phyloP scores from a whole-genome alignment of 208 protist species.

The Trypanosoma scelopori region DNA sequence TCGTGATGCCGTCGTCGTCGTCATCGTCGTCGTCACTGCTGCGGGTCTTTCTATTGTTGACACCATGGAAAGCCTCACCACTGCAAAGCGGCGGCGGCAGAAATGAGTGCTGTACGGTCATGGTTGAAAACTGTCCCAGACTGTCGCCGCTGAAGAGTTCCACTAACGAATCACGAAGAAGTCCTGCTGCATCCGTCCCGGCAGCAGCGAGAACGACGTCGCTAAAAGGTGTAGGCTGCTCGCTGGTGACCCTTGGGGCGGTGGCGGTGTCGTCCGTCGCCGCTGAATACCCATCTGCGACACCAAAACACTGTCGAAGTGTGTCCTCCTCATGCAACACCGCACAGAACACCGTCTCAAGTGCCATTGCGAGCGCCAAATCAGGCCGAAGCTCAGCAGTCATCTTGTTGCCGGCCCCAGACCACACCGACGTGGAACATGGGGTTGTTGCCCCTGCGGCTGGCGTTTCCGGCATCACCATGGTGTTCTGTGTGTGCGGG shows the following conservation, averaged over 20 bases:
- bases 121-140: conserved; percentile 9
- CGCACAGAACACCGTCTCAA: conserved; percentile 59
- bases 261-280: conserved; percentile 4
- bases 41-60: background rate
- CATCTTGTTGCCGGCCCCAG: conserved; percentile 20
- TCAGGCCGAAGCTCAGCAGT: conserved; percentile 62
- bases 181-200: conserved; percentile 13
- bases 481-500: too few species aligned
- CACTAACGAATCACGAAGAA: conserved; percentile 61
- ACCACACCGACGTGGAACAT: conserved; percentile 29
- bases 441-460: too few species aligned
- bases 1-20: conserved; percentile 13
- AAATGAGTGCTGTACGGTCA: background rate
- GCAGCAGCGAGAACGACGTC: background rate
- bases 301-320: conserved; percentile 64
- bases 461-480: too few species aligned
- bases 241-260: background rate
- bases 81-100: background rate
- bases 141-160: conserved; percentile 76
- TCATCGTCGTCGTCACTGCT: conserved; percentile 11
- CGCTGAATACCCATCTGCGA: conserved; percentile 30
- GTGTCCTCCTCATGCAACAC: conserved; percentile 74
- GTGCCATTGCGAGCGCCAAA: conserved; percentile 73
- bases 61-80: background rate
- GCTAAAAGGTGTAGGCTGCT: background rate